Evolutionary conservation across 1,139 yeast species (phyloP), one percentile per base, ranked within the genome.

Genomic region (Yamadazyma kanchanaburiensis): DNA sequence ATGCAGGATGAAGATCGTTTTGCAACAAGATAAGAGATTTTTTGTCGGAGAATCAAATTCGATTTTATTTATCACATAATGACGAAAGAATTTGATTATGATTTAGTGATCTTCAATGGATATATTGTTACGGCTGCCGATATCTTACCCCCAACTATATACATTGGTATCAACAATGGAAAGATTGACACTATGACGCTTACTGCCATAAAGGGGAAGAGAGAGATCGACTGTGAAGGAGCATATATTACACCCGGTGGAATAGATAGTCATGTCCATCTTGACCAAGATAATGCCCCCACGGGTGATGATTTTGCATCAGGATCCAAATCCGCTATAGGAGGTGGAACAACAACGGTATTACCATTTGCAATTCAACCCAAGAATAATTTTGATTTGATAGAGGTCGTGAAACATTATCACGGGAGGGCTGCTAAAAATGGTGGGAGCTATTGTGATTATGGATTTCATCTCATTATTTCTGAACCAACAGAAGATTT

Each of bases 301-400:
- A 87, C 81, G 31, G 84, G 94, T 89, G 94, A 84, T 54, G 94
- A 94, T 3, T 84, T 84, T 49, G 88, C 76, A 26, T 77, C 87
- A 0, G 94, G 94, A 1, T 83, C 94, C 1, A 76, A 74, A 48
- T 80, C 91, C 4, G 94, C 94, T 2, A 86, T 87, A 2, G 70
- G 86, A 5, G 75, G 75, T 23, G 75, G 75, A 9, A 69, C 72
- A 3, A 69, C 75, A 4, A 58, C 72, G 0, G 50, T 69, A 27
- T 48, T 66, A 32, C 59, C 64, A 10, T 62, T 68, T 53, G 72
- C 72, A 14, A 51, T 62, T 15, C 74, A 67, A 38, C 51, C 55
- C 11, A 55, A 53, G 31, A 53, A 55, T 19, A 49, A 51, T n/a
- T 37, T 33, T 27, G 46, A 53, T 16, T 41, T 47, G 12, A 35